Evolutionary conservation across 257 asterid genomes (phyloP), one percentile per base, ranked within the genome.

Genomic region (Jasminum sambac): DNA sequence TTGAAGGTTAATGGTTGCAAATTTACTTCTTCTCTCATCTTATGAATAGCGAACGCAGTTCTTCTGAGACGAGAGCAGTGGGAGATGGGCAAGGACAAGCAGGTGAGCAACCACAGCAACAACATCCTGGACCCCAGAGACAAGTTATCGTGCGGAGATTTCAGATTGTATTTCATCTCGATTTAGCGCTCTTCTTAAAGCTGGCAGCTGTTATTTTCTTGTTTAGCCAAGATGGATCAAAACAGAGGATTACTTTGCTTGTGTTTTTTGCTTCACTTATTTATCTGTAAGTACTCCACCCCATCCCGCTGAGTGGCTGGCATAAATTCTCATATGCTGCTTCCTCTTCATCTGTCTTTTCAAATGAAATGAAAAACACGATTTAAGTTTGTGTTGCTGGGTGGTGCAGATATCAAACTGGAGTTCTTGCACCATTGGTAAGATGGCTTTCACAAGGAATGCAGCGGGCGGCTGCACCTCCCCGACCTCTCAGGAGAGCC

Each of bases 401-500:
- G 21, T 69, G 46, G 72, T 81, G 67, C 83, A 92, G 97, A 63
- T 90, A 93, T 80, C 98, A 93, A 82, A 93, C 98, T 52, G 98
- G 97, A 83, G 98, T 96, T 72, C 95, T 93, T 66, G 89, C 97
- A 46, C 98, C 98, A 36, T 87, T 93, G 23, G 69, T 90, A 71
- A 81, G 91, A 74, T 93, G 97, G 98, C 97, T 93, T 77, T 87
- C 98, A 63, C 98, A 89, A 82, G 97, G 98, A 70, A 93, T 93
- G 98, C 91, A 81, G 68, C 81, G 96, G 80, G 95, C 91, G 11
- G 96, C 93, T 84, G 90, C 90, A 60, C 98, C 96, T 59, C 96
- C 85, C 9, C 87, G 78, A 72, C 91, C 87, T 70, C 96, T 91
- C 25, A 82, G 92, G 79, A 84, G 93, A 73, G 88, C 84, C 42